phyloP scores from a whole-genome alignment of 169 alveolate genomes.

The Theileria parva region DNA sequence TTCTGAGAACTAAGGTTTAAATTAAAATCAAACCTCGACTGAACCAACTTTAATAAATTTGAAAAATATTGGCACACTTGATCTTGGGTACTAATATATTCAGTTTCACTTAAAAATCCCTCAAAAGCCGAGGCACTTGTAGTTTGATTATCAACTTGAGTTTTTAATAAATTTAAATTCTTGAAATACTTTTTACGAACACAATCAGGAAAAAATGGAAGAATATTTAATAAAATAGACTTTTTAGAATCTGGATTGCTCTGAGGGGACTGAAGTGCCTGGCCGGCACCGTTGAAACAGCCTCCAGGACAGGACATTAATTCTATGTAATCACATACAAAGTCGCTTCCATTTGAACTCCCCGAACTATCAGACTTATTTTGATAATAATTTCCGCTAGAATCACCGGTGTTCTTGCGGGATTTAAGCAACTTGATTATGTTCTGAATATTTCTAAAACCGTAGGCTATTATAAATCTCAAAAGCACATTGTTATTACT shows the following conservation, averaged over 20 bases:
- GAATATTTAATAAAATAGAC: background rate
- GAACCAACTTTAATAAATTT: background rate
- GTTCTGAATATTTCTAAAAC: constrained; percentile 61
- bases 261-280: constrained; percentile 37
- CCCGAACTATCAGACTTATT: background rate
- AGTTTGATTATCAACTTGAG: background rate
- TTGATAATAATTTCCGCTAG: background rate
- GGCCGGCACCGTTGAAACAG: constrained; percentile 92
- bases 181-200: background rate
- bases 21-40: background rate
- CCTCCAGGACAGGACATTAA: constrained; percentile 95
- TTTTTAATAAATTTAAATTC: background rate
- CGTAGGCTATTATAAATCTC: constrained; percentile 54
- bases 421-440: constrained; percentile 29
- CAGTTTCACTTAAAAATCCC: background rate
- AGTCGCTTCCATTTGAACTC: background rate
- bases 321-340: constrained; percentile 78
- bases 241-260: background rate
- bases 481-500: constrained; percentile 16
- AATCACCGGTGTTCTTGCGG: constrained; percentile 38
- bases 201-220: background rate
- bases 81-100: background rate
- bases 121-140: background rate
- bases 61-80: background rate
- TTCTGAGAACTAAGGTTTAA: background rate